Conservation (phyloP, 352 stramenopile species). For the Phytopythium chamaehyphon region DNA sequence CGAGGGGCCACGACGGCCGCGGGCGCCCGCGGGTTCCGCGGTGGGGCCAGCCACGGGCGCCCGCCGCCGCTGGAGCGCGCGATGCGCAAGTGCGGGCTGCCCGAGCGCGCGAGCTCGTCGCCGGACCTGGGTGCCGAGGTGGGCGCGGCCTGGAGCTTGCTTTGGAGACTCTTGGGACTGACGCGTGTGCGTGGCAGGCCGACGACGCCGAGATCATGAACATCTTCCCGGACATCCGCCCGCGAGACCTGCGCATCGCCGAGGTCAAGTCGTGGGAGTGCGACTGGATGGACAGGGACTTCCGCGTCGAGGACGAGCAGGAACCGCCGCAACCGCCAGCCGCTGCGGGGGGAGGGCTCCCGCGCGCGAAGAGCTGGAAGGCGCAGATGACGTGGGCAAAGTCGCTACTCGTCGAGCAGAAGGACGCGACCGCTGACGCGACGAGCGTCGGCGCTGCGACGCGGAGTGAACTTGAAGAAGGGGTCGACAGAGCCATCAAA, state of each 20-base stretch:
- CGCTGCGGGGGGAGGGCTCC: too few species aligned
- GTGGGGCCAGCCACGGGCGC: neutral
- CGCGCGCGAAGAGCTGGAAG: too few species aligned
- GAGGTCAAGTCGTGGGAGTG: constrained; percentile 82
- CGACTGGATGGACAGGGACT: constrained; percentile 57
- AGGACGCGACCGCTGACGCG: too few species aligned
- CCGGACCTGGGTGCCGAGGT: constrained; percentile 5
- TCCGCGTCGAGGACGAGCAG: constrained; percentile 8
- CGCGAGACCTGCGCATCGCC: constrained; percentile 70
- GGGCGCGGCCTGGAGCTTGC: too few species aligned
- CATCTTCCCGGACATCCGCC: constrained; percentile 81
- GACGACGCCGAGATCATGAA: constrained; percentile 54
- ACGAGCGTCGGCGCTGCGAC: neutral
- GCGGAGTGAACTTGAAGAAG: neutral
- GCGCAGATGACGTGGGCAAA: too few species aligned
- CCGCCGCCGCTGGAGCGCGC: constrained; percentile 3
- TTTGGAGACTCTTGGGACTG: too few species aligned
- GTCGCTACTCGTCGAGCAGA: neutral
- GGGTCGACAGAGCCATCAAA: neutral
- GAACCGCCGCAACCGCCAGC: neutral
- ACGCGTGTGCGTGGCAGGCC: constrained; percentile 11
- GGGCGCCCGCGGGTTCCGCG: constrained; percentile 5
- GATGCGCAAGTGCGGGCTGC: constrained; percentile 10
- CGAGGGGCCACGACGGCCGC: neutral
- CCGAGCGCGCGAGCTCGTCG: constrained; percentile 10